A percentile compares a stretch with the other conserved stretches of the same genome.
Conservation (phyloP, 345 rosid genomes). For the Eutrema yunnanense region DNA sequence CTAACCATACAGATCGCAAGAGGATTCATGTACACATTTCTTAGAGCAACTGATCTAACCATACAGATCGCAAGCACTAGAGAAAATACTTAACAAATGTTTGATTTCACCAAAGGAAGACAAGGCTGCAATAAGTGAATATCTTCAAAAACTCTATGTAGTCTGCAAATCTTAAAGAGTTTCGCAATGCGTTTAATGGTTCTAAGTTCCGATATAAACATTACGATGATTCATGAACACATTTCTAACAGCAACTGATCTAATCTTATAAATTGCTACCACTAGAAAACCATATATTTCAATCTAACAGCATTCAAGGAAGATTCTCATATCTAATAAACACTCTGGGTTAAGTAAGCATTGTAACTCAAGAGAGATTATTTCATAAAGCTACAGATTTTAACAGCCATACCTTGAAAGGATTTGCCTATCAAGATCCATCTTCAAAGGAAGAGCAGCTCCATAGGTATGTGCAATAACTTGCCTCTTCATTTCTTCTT, state of each 20-base stretch:
- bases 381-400: not conserved
- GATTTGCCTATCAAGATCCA: constrained; percentile 80
- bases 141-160: not conserved
- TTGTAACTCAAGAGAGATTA: not conserved
- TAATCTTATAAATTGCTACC: not conserved
- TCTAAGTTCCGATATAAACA: not conserved
- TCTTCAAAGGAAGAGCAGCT: constrained; percentile 68
- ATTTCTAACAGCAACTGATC: not conserved
- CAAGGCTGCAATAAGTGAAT: too few species aligned
- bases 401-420: constrained; percentile 55
- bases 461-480: constrained; percentile 64
- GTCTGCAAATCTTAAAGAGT: not conserved
- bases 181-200: not conserved
- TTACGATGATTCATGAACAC: not conserved
- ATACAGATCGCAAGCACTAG: too few species aligned
- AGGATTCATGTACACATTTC: too few species aligned
- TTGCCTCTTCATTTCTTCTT: constrained; percentile 55
- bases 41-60: too few species aligned
- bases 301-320: not conserved
- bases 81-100: too few species aligned
- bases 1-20: too few species aligned
- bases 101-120: too few species aligned
- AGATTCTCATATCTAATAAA: not conserved
- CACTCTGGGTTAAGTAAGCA: not conserved
- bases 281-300: not conserved